Percentiles rank a stretch among this genome's conserved stretches.
These are phyloP conservation scores for Nannochloris sp. DNA, from an alignment of 139 green algal genomes.

Conservation along the genomic window DNA sequence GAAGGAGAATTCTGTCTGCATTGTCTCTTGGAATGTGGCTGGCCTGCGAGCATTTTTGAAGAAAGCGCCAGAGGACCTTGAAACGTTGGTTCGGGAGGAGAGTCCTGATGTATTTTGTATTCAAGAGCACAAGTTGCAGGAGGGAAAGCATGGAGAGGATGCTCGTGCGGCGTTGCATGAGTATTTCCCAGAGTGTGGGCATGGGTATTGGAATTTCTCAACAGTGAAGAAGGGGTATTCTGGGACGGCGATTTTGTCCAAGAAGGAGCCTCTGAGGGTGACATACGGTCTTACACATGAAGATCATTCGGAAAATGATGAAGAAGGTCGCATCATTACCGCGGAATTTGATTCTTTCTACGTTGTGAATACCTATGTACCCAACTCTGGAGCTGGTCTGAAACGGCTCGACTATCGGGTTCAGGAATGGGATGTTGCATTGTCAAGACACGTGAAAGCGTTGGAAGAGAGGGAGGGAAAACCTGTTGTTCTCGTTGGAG, in stretches of 20 bases:
- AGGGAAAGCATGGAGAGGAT: constrained; percentile 21
- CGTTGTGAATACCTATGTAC: constrained; percentile 40
- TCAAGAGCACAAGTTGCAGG: constrained; percentile 70
- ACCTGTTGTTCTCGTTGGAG: constrained; percentile 53
- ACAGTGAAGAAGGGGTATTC: constrained; percentile 54
- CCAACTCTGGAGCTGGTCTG: constrained; percentile 47
- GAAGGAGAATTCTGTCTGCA: background rate
- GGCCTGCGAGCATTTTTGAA: constrained; percentile 51
- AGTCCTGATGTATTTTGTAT: constrained; percentile 49
- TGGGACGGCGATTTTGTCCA: constrained; percentile 47
- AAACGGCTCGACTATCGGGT: constrained; percentile 54
- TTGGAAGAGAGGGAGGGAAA: constrained; percentile 31
- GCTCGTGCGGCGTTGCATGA: constrained; percentile 10
- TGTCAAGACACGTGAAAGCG: constrained; percentile 34
- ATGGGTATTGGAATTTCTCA: constrained; percentile 42
- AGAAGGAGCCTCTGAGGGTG: constrained; percentile 23
- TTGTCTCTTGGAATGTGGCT: constrained; percentile 61
- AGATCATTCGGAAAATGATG: constrained; percentile 25
- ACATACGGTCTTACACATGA: constrained; percentile 8
- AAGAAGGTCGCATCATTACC: constrained; percentile 32
- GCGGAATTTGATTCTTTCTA: constrained; percentile 32
- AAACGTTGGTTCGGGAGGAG: constrained; percentile 43
- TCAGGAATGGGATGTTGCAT: constrained; percentile 30
- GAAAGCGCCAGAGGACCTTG: constrained; percentile 42
- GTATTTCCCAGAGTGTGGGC: constrained; percentile 30